Conservation (phyloP, 1,284 basidiomycete species). For the Polyporus tsugae region DNA sequence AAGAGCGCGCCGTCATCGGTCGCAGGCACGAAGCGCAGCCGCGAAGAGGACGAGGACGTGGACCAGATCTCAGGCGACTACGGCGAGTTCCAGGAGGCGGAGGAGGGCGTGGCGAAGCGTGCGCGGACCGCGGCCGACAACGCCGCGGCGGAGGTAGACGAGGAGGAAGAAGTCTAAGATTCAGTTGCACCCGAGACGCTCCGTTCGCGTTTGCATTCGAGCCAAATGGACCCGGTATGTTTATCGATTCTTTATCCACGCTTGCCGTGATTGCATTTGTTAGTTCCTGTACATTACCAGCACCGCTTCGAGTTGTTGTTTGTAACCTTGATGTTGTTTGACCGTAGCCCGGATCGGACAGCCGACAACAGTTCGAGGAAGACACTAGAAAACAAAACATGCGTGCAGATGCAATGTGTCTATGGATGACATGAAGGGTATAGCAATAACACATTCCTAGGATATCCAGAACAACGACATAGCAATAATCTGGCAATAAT, state of each 20-base stretch:
- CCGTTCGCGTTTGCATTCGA: neutral
- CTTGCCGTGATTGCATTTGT: constrained; percentile 1
- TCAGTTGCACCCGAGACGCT: neutral
- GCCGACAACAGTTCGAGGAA: neutral
- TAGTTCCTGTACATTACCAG: constrained; percentile 3
- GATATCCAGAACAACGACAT: constrained; percentile 22
- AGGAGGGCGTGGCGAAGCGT: constrained; percentile 51
- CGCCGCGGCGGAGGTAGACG: constrained; percentile 22
- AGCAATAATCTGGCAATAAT: constrained; percentile 14
- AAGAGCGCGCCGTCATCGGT: constrained; percentile 36
- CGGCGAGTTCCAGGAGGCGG: constrained; percentile 44
- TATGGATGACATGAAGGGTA: constrained; percentile 33
- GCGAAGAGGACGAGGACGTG: constrained; percentile 48
- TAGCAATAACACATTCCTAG: constrained; percentile 31
- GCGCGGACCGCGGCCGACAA: constrained; percentile 33
- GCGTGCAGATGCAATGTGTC: constrained; percentile 21
- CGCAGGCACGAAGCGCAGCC: constrained; percentile 47
- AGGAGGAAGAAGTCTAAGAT: constrained; percentile 20
- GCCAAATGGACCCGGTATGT: constrained; percentile 9
- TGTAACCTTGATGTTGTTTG: constrained; percentile 1
- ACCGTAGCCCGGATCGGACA: too few relatives aligned
- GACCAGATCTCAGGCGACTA: constrained; percentile 38
- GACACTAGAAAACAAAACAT: constrained; percentile 6
- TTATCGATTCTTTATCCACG: constrained; percentile 22
- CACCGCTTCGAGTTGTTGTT: constrained; percentile 1